Evolutionary conservation across 345 rosid genomes (phyloP), one percentile per base, ranked within the genome.

Genomic region (Raphanus raphanistrum): DNA sequence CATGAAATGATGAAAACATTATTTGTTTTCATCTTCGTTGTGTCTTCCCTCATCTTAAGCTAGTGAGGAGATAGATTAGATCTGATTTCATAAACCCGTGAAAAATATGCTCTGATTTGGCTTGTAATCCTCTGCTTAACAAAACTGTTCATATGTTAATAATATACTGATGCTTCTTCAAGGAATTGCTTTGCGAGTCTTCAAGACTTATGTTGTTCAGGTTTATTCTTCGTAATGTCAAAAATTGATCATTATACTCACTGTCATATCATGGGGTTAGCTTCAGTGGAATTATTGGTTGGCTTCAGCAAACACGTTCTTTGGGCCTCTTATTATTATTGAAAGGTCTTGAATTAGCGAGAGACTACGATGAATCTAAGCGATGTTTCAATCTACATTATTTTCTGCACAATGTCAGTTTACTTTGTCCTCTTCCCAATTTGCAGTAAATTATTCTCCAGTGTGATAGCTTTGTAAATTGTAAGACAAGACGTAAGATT

Each of bases 1-100:
- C 72, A 84, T 92, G 80, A n/a, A n/a, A n/a, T n/a, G n/a, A n/a
- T n/a, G n/a, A 92, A 85, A 85, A 83, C 82, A 81, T 80, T 95
- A 17, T 76, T 91, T 52, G 83, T 90, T 74, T 81, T 79, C 64
- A 61, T 89, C 54, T 70, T 86, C 69, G 94, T 86, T 78, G 69
- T 89, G 57, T 28, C 88, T 71, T 86, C 89, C 27, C 89, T 92
- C 72, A 2, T 90, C 16, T 86, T 85, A 79, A 89, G 87, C 70
- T 89, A 84, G 84, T 78, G 38, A 63, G 29, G 43, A 78, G 35
- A 27, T 67, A 33, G 13, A 35, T 7, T 17, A 77, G 36, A 29
- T 29, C 17, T 55, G 35, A 59, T 60, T 78, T 72, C 63, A 48
- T 78, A 26, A 33, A 78, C 33, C 58, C 70, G 31, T 45, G 57